Base-by-base conservation (phyloP, 495 filamentous ascomycete species). In the Parachaetomium inaequale region DNA sequence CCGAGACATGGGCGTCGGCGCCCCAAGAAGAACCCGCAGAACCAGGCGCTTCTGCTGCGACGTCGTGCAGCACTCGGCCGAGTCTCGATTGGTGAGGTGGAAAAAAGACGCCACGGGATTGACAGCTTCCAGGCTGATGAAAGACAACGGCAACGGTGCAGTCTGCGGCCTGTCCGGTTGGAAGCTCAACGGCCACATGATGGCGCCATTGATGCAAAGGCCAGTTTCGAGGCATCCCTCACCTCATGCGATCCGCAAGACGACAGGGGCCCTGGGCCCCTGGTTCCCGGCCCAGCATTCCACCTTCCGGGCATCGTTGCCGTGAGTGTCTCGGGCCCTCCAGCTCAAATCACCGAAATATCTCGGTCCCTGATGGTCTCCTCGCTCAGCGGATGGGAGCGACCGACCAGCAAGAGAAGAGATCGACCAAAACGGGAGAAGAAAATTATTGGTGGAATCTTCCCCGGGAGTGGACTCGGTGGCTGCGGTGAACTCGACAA, bases 271-370 rank as follows among this genome's bases (percentile, higher is more conserved):
- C 12, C 21, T 4, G 7, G 49, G 25, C 25, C 29, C 29, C n/a
- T 19, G 31, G 31, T 34, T 29, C 3, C 31, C 50, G 23, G 29
- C 29, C 6, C 15, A n/a, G 23, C 5, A 4, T n/a, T 5, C 47
- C 26, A 43, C 7, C 36, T 17, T 40, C 36, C 36, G 36, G 36
- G 36, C 17, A 40, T 40, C 36, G 42, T 45, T 23, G 21, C 42
- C 42, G 42, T 40, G 19, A 45, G 19, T 40, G 53, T 31, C 53
- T 55, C 53, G 5, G 15, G 2, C 25, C 43, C 38, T 43, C 36
- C 23, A 19, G 21, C 34, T 0, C 53, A 43, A 55, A 43, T 43
- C 53, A 55, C 53, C 53, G 53, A 55, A 38, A 29, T n/a, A 43
- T 14, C 53, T 55, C 38, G 53, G 21, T 10, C 53, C 7, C 21